phyloP scores from a whole-genome alignment of 2,329 filamentous ascomycete species.

The Ophiostoma quercus region DNA sequence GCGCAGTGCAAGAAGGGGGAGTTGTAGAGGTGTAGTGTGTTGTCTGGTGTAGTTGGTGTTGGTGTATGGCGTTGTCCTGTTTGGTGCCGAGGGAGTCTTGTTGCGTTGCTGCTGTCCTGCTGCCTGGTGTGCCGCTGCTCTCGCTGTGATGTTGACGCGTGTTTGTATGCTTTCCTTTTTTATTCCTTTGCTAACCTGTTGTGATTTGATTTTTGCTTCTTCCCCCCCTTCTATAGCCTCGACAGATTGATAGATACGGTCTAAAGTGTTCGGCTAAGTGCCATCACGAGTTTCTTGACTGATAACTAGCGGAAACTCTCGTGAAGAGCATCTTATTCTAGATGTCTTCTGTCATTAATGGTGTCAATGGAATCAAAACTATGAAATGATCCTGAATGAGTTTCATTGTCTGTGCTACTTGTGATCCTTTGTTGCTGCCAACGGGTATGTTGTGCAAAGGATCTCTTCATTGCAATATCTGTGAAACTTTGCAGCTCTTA shows the following conservation, averaged over 20 bases:
- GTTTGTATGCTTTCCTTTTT: background rate
- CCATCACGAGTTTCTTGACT: too few species aligned
- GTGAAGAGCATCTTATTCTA: too few species aligned
- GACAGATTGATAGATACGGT: background rate
- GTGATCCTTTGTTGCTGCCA: too few species aligned
- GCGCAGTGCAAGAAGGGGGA: constrained; percentile 19
- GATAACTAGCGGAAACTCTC: too few species aligned
- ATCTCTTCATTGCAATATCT: too few species aligned
- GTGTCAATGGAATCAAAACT: too few species aligned
- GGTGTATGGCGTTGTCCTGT: background rate
- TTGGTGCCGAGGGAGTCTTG: background rate
- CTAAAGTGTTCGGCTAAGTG: too few species aligned
- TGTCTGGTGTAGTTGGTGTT: background rate
- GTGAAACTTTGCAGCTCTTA: too few species aligned
- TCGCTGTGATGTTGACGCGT: background rate
- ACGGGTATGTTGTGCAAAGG: too few species aligned
- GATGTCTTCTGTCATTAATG: too few species aligned
- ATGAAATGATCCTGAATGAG: too few species aligned
- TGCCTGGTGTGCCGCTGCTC: background rate
- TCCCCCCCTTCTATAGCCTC: background rate
- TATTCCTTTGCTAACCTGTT: background rate
- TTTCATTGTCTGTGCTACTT: too few species aligned
- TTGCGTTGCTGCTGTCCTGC: background rate
- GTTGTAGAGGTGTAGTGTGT: constrained; percentile 15
- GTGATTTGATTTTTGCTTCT: background rate